Conservation (phyloP, 768 basidiomycete species). For the Mycena sanguinolenta region DNA sequence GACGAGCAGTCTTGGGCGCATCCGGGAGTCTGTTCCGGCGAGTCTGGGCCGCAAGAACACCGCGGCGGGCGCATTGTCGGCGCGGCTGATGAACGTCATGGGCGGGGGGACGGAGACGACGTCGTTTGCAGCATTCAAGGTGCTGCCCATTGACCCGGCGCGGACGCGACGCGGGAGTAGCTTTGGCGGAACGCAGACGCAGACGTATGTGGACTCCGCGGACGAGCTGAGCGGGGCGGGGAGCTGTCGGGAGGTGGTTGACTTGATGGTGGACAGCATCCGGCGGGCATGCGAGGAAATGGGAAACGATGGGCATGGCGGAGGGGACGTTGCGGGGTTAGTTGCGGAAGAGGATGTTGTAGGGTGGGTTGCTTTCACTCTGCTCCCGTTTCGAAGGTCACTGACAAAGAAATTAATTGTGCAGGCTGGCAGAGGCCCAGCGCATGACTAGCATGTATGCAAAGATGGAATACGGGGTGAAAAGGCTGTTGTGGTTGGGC, state of each 20-base stretch:
- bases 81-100: slow-evolving; percentile 50
- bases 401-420: slow-evolving; percentile 30
- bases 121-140: slow-evolving; percentile 83
- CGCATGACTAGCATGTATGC: slow-evolving; percentile 88
- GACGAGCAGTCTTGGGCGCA: slow-evolving; percentile 34
- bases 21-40: slow-evolving; percentile 16
- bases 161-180: slow-evolving; percentile 62
- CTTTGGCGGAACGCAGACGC: slow-evolving; percentile 51
- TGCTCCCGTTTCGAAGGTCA: slow-evolving; percentile 11
- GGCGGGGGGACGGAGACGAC: slow-evolving; percentile 47
- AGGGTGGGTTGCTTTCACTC: slow-evolving; percentile 62
- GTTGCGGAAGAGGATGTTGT: slow-evolving; percentile 82
- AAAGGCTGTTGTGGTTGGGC: slow-evolving; percentile 90
- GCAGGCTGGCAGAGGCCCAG: slow-evolving; percentile 85
- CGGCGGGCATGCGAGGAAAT: slow-evolving; percentile 74
- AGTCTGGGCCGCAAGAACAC: slow-evolving; percentile 28
- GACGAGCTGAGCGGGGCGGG: slow-evolving; percentile 72
- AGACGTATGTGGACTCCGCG: slow-evolving; percentile 64
- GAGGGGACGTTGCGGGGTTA: slow-evolving; percentile 53
- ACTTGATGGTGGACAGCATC: slow-evolving; percentile 81
- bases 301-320: slow-evolving; percentile 54
- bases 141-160: slow-evolving; percentile 78
- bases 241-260: slow-evolving; percentile 84
- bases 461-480: slow-evolving; percentile 95
- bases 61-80: slow-evolving; percentile 46